Conservation (phyloP, 495 filamentous ascomycete genomes). For the Sordaria brevicollis region DNA sequence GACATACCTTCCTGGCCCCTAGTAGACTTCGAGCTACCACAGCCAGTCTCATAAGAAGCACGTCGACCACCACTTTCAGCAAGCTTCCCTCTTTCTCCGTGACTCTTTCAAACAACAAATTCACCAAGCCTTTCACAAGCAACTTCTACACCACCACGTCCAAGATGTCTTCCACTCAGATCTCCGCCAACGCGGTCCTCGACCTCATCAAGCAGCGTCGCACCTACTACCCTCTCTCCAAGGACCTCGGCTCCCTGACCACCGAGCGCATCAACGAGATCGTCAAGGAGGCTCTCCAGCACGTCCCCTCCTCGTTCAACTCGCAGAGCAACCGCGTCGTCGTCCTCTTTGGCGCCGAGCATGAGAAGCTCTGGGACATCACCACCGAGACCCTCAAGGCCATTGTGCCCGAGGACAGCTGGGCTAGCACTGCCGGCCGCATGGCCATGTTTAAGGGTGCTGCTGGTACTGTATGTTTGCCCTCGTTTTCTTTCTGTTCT, state of each 20-base stretch:
- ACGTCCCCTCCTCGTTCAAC: slow-evolving; percentile 56
- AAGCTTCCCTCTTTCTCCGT: slow-evolving; percentile 9
- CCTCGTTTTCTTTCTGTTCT: neutral
- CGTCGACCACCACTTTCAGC: slow-evolving; percentile 6
- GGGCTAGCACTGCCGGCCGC: slow-evolving; percentile 34
- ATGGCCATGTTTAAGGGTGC: slow-evolving; percentile 43
- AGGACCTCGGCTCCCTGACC: slow-evolving; percentile 35
- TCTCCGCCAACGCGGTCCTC: slow-evolving; percentile 34
- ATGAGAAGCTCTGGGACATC: slow-evolving; percentile 56
- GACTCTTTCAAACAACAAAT: neutral
- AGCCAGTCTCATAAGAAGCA: neutral
- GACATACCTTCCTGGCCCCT: neutral
- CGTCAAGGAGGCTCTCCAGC: slow-evolving; percentile 40
- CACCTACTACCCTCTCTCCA: slow-evolving; percentile 49
- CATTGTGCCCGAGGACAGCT: slow-evolving; percentile 46
- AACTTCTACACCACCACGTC: slow-evolving; percentile 2
- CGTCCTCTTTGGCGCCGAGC: slow-evolving; percentile 51
- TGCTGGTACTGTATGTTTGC: slow-evolving; percentile 45
- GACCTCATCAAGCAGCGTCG: slow-evolving; percentile 46
- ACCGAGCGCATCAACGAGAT: slow-evolving; percentile 45
- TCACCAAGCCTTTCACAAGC: slow-evolving; percentile 10
- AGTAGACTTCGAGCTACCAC: neutral
- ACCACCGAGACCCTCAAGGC: slow-evolving; percentile 42
- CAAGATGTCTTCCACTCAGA: slow-evolving; percentile 17
- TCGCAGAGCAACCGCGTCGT: slow-evolving; percentile 52